Base-by-base conservation (phyloP, 192 early-diverging fungal species). In the Funneliformis geosporum region DNA sequence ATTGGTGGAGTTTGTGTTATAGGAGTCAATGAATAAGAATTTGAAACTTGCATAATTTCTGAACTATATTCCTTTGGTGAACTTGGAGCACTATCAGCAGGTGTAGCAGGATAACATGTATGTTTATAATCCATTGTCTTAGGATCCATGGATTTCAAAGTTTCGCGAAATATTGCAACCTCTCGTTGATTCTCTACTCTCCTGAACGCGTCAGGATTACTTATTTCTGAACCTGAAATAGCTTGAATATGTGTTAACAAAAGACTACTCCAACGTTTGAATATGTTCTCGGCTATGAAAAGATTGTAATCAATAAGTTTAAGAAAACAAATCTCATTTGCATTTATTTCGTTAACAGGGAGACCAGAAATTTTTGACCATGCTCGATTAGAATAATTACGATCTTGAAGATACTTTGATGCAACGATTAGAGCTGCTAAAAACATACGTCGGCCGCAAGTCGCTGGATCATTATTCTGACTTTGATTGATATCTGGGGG, bases 301-400 rank as follows among this genome's bases (percentile, higher is more conserved):
- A 97, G 87, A 33, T 90, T 88, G 79, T 94, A 96, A 79, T 95
- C 92, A 23, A 98, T 84, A 78, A 93, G 84, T 73, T 89, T 80
- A 9, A 97, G 79, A 82, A 98, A 95, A 40, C 88, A 87, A 43
- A 90, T 84, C 87, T 98, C 96, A 80, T 92, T 90, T 33, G 87
- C 86, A 82, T 92, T 93, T 72, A 98, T 92, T 84, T 98, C 94
- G 9, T 82, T 70, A 42, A 93, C 86, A 5, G 89, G 84, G 7
- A 98, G 88, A 50, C 93, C 92, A 18, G 93, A 94, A 64, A 97
- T 93, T 86, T 93, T 93, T 68, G 95, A 86, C 97, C 97, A 98
- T 10, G 94, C 92, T 76, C 85, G 87, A 87, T 95, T 97, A 12
- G 91, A 89, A 81, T 96, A 98, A 60, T 90, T 92, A 72, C 90